Evolutionary conservation across 2,329 filamentous ascomycete species (phyloP).

Genomic region (Penicillium sp.): DNA sequence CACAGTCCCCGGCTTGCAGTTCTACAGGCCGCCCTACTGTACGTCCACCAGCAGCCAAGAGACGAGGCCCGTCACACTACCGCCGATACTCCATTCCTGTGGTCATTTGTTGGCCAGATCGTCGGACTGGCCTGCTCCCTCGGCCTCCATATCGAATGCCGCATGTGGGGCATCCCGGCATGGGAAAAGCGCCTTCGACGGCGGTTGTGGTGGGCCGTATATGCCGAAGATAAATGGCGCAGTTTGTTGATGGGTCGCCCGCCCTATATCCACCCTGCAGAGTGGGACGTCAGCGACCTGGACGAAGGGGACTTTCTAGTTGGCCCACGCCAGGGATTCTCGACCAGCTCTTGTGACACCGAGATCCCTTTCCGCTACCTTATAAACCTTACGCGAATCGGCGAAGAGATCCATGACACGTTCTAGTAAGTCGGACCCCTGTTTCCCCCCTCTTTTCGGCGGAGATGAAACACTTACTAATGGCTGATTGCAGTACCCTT

Average conservation of each 20-base stretch:
- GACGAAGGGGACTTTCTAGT: constrained; percentile 32
- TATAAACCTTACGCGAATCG: constrained; percentile 30
- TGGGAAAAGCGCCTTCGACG: constrained; percentile 42
- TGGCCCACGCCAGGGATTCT: constrained; percentile 18
- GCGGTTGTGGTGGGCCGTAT: constrained; percentile 45
- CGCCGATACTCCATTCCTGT: constrained; percentile 37
- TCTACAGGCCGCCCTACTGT: constrained; percentile 35
- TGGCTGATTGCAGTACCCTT: constrained; percentile 24
- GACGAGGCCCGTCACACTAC: constrained; percentile 24
- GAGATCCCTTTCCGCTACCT: constrained; percentile 32
- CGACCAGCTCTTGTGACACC: constrained; percentile 19
- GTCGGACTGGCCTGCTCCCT: constrained; percentile 37
- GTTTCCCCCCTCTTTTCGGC: neutral
- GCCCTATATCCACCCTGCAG: constrained; percentile 35
- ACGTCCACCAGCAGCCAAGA: constrained; percentile 29
- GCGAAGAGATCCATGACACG: constrained; percentile 33
- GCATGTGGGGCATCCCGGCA: constrained; percentile 39
- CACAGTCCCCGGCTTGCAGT: constrained; percentile 35
- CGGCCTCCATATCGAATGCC: constrained; percentile 40
- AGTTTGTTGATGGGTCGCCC: constrained; percentile 39
- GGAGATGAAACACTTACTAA: neutral
- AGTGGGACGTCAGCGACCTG: constrained; percentile 38
- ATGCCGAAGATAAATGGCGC: constrained; percentile 43
- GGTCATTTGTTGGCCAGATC: constrained; percentile 40
- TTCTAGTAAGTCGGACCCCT: constrained; percentile 30